phyloP scores from a whole-genome alignment of 768 basidiomycete genomes.

The Hemileccinum rubropunctum region DNA sequence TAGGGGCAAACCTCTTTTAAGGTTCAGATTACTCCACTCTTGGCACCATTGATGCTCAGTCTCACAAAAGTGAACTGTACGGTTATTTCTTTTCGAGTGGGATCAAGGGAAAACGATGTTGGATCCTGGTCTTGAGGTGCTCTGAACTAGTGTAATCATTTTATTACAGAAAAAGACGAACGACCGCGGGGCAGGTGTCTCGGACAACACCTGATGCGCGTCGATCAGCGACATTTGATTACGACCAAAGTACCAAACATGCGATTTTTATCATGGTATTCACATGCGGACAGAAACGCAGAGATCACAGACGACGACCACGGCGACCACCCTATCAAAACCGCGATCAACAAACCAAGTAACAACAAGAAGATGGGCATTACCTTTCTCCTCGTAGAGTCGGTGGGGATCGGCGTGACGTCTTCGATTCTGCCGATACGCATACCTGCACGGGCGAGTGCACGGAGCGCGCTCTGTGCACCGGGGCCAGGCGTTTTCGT shows the following conservation, averaged over 20 bases:
- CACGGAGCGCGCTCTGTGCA: constrained; percentile 96
- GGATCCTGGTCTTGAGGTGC: too few relatives aligned
- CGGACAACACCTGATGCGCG: constrained; percentile 68
- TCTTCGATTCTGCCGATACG: constrained; percentile 98
- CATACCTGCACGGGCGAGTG: constrained; percentile 98
- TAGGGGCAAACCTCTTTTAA: too few relatives aligned
- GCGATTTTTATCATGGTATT: constrained; percentile 16
- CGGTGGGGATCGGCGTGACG: constrained; percentile 95
- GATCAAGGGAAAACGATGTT: too few relatives aligned
- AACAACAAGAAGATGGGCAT: constrained; percentile 14
- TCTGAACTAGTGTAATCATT: background rate
- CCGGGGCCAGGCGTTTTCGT: constrained; percentile 99
- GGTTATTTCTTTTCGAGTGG: too few relatives aligned
- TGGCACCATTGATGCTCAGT: too few relatives aligned
- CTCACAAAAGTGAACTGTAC: too few relatives aligned
- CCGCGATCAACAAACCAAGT: constrained; percentile 1
- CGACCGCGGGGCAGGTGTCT: constrained; percentile 80
- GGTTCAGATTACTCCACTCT: too few relatives aligned
- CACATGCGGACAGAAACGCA: constrained; percentile 8
- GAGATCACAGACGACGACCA: constrained; percentile 85
- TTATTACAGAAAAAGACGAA: constrained; percentile 16
- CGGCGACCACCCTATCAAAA: constrained; percentile 87
- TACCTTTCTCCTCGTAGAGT: constrained; percentile 96
- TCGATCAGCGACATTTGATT: constrained; percentile 74
- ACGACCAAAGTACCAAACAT: constrained; percentile 33